Evolutionary conservation across 2,329 filamentous ascomycete species (phyloP), one percentile per base, ranked within the genome.

Genomic region (Lomentospora prolificans): DNA sequence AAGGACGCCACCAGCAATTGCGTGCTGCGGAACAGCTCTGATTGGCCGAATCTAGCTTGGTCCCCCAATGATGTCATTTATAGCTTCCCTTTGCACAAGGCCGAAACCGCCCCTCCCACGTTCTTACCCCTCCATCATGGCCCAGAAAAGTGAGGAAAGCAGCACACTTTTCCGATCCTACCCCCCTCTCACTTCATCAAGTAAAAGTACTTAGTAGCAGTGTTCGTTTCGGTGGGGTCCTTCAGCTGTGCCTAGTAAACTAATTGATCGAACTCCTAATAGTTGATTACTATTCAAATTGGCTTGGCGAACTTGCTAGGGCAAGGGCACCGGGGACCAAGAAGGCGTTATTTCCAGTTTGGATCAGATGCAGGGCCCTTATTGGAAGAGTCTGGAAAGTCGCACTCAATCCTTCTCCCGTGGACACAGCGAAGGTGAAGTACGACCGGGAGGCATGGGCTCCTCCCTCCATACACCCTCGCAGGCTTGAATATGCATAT

Each of bases 41-140:
- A 69, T 69, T 69, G 67, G 67, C 59, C 60, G 14, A 57, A 22
- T 51, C 53, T 46, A 57, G 58, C 56, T 54, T 54, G 33, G 55
- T 50, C 53, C 58, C 62, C 59, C 58, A 59, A 66, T 67, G 63
- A 64, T 67, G 65, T 65, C 66, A 68, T 67, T 60, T 30, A 17
- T 39, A 53, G 50, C 44, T 57, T 24, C 28, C n/a, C 28, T 56
- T 56, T 19, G 55, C 55, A 56, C 55, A 52, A 44, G 22, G 50
- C 53, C 48, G 44, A 36, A 30, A n/a, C 44, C 27, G 53, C 44
- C 30, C 7, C 24, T 48, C 44, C 44, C 22, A 17, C 36, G 28
- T 14, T 9, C 53, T 33, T 25, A 48, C 44, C 44, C 44, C 44
- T 48, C 44, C 17, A 22, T 48, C 44, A 12, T 7, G 5, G 17